Evolutionary conservation across 2,329 filamentous ascomycete genomes (phyloP).

Genomic region (Claviceps sorghi): DNA sequence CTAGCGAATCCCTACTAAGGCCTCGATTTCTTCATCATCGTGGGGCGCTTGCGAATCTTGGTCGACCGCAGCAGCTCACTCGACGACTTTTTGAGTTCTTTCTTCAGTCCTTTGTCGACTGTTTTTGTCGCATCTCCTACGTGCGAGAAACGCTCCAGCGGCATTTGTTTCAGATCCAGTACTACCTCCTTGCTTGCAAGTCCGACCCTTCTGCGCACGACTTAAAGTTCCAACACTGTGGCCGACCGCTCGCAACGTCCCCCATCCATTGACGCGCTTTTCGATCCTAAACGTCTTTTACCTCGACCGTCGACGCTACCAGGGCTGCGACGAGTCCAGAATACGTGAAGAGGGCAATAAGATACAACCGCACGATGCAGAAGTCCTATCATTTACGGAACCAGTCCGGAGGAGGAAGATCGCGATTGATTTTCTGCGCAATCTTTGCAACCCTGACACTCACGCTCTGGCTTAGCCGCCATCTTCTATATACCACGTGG

Average conservation of each 20-base stretch:
- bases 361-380: slow-evolving; percentile 1
- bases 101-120: too few species aligned
- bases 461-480: slow-evolving; percentile 8
- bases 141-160: background rate
- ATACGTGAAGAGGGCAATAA: background rate
- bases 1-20: background rate
- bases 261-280: background rate
- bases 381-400: slow-evolving; percentile 4
- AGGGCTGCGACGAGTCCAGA: background rate
- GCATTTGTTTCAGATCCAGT: background rate
- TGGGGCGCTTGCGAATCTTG: background rate
- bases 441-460: slow-evolving; percentile 3
- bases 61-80: background rate
- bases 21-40: background rate
- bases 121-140: background rate
- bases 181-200: background rate
- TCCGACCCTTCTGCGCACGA: background rate
- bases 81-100: background rate
- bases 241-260: background rate
- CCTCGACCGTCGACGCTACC: background rate
- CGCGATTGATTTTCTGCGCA: slow-evolving; percentile 4
- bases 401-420: slow-evolving; percentile 4
- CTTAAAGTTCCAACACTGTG: background rate
- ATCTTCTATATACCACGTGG: slow-evolving; percentile 13
- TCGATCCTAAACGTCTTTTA: background rate